Percentiles rank a stretch among this genome's conserved stretches.
Evolutionary conservation across 1,284 basidiomycete species (phyloP).

Genomic region (Neolentinus lepideus): DNA sequence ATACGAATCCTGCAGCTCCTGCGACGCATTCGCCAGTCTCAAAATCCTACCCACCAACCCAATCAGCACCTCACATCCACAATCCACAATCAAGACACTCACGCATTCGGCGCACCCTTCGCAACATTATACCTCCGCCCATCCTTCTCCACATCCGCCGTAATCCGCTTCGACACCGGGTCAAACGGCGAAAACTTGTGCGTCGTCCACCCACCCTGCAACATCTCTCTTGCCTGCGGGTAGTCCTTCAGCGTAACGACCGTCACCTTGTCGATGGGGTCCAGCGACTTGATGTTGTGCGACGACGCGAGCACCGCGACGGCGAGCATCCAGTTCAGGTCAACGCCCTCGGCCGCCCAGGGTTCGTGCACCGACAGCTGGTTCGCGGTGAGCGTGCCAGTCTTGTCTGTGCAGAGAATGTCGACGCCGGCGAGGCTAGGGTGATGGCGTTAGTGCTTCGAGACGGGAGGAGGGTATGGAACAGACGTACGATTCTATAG

Average conservation of each 20-base stretch:
- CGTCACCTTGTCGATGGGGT: slow-evolving; percentile 51
- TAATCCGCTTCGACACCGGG: slow-evolving; percentile 52
- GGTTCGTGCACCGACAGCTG: slow-evolving; percentile 49
- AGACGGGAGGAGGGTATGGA: background rate
- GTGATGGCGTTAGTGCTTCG: background rate
- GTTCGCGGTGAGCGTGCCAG: slow-evolving; percentile 49
- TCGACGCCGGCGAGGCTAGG: slow-evolving; percentile 46
- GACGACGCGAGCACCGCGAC: slow-evolving; percentile 46
- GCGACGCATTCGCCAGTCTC: slow-evolving; percentile 34
- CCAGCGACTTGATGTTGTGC: slow-evolving; percentile 45
- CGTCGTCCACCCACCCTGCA: slow-evolving; percentile 37
- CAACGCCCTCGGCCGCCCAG: slow-evolving; percentile 15
- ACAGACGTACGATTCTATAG: slow-evolving; percentile 31
- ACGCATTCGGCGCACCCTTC: slow-evolving; percentile 49
- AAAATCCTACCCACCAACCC: slow-evolving; percentile 24
- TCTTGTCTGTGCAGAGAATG: slow-evolving; percentile 52
- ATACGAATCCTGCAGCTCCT: slow-evolving; percentile 32
- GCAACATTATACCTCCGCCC: slow-evolving; percentile 41
- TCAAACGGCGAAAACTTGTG: slow-evolving; percentile 48
- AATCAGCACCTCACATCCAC: background rate
- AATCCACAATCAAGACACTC: background rate
- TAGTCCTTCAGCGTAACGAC: slow-evolving; percentile 40
- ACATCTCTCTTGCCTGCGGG: slow-evolving; percentile 36
- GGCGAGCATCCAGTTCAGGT: slow-evolving; percentile 21
- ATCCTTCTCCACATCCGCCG: slow-evolving; percentile 43